These are phyloP conservation scores for Nothomitra cinnamomea DNA, from an alignment of 2,329 filamentous ascomycete species.

Conservation along the genomic window DNA sequence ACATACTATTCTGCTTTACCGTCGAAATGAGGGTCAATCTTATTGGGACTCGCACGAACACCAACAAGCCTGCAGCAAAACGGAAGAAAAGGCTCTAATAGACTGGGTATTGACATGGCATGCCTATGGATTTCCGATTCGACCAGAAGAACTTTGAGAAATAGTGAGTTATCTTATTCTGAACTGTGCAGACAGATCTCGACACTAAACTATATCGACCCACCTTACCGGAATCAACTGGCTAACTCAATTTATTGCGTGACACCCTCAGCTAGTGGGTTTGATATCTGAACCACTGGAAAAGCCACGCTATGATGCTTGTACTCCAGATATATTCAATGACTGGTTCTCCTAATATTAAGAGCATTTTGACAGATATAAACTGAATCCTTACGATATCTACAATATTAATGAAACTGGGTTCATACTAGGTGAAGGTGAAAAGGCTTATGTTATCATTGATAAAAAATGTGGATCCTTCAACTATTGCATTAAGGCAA, in stretches of 20 bases:
- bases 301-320: background rate
- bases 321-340: background rate
- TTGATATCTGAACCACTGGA: background rate
- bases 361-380: background rate
- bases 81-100: background rate
- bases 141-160: background rate
- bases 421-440: background rate
- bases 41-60: background rate
- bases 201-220: background rate
- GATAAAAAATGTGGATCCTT: background rate
- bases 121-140: background rate
- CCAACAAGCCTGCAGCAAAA: background rate
- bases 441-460: background rate
- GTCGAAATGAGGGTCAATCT: background rate
- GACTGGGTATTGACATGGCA: background rate
- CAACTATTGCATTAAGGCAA: background rate
- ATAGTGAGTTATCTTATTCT: background rate
- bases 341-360: background rate
- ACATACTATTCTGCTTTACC: background rate
- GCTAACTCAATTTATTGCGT: background rate
- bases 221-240: background rate
- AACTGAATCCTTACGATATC: background rate
- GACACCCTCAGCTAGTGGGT: background rate
- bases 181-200: background rate
- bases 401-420: no score